Base-by-base conservation (phyloP, 768 basidiomycete genomes). In the Mycena haematopus region DNA sequence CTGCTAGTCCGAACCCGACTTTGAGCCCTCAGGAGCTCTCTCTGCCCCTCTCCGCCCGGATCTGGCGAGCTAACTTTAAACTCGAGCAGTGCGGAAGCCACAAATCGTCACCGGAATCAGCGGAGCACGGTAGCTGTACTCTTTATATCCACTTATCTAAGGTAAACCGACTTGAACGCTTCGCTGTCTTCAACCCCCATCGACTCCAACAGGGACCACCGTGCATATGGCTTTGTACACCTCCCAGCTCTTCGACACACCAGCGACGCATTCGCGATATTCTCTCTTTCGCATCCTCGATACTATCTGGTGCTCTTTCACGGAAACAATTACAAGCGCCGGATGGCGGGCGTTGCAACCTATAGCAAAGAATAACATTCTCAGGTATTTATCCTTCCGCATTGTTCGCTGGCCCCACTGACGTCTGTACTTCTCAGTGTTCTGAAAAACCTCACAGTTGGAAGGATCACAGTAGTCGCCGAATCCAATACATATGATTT, bases 161-260 rank as follows among this genome's bases (percentile, higher is more conserved):
- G n/a, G n/a, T n/a, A n/a, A n/a, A n/a, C n/a, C n/a, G 1, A 14
- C 36, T 38, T 38, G 29, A 31, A 31, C n/a, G n/a, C n/a, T n/a
- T n/a, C n/a, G n/a, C n/a, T n/a, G n/a, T n/a, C 29, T 31, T 31
- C 4, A 31, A 31, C 29, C 29, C 47, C 14, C 36, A 21, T 29
- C 54, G 7, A 10, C 15, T 24, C 13, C 24, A 3, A n/a, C n/a
- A 42, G 21, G 42, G 14, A 19, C 42, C 42, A n/a, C n/a, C n/a
- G 42, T 21, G 10, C 44, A 33, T 10, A 59, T 64, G 62, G 52
- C 62, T 38, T 35, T 64, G 22, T 59, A 67, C 38, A 60, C 62
- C 6, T 63, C 66, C 21, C 66, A 67, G 42, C 66, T 67, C 17
- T 55, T 67, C 36, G 52, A 54, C 10, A 67, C 66, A 15, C 59